Evolutionary conservation across 2,329 filamentous ascomycete species (phyloP), one percentile per base, ranked within the genome.

Genomic region (Graphiopsis chlorocephala): DNA sequence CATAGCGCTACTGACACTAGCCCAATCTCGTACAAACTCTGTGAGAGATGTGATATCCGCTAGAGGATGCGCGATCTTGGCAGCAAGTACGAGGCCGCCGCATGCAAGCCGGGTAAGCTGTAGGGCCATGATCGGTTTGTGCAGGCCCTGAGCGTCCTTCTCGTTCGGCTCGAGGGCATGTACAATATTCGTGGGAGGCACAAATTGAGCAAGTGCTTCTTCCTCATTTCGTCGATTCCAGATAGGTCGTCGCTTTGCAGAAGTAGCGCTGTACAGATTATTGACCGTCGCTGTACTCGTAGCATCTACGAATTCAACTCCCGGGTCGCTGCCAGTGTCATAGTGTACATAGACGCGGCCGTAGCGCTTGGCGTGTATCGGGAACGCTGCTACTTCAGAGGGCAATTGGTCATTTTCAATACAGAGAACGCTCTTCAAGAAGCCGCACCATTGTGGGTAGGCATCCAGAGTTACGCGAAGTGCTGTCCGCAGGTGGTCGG

Each of bases 21-120:
- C 63, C 56, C 63, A 64, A 15, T 64, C 63, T 47, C 57, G 42
- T 17, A 64, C 56, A 29, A 64, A 61, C 3, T 31, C 45, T 5
- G 56, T 33, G 23, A 60, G 57, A 3, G 63, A 31, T 3, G 56
- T 42, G 56, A 64, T 64, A 26, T 64, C 63, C 47, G 63, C 63
- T 38, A 64, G 63, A 25, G 63, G 63, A 64, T 64, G 63, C 20
- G 63, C 55, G 3, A 64, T 61, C 29, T 64, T 64, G 20, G 47
- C 63, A 42, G 63, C 56, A 23, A 64, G 45, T 8, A 61, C 63
- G 12, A 64, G 23, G 20, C 55, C 56, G 17, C 63, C 56, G 23
- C 63, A 64, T 61, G 63, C 56, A 23, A 64, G 63, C 6, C 14
- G 26, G 11, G 56, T 64, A 28, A 17, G 45, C 50, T 64, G 63